A percentile compares a stretch with the other conserved stretches of the same genome.
These are phyloP conservation scores for Pisolithus microcarpus DNA, from an alignment of 768 basidiomycete genomes.

Conservation along the genomic window DNA sequence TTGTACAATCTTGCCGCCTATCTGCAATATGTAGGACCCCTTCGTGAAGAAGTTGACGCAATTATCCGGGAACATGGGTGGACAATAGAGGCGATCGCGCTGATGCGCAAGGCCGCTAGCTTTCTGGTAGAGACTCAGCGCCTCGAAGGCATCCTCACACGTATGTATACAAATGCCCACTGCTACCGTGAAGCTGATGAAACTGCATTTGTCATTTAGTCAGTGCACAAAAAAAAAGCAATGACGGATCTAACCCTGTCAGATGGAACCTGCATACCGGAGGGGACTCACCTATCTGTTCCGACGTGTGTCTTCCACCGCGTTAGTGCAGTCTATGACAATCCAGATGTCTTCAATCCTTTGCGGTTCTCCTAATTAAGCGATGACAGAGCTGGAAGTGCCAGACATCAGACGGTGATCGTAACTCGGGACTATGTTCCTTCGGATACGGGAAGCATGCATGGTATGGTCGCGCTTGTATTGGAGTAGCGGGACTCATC, in stretches of 20 bases:
- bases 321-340: conserved; percentile 18
- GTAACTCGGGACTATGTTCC: no score
- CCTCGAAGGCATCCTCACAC: conserved; percentile 3
- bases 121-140: no score
- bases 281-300: no score
- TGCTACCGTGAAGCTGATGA: no score
- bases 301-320: no score
- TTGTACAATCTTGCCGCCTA: conserved; percentile 30
- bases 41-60: conserved; percentile 31
- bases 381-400: conserved; percentile 24
- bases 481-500: no score
- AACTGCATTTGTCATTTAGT: conserved; percentile 8
- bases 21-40: conserved; percentile 27
- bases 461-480: no score
- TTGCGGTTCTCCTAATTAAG: conserved; percentile 41
- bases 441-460: no score
- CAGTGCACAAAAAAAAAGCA: conserved; percentile 28
- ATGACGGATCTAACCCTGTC: conserved; percentile 27
- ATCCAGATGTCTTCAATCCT: conserved; percentile 35
- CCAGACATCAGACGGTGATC: conserved; percentile 27
- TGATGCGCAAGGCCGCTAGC: no score
- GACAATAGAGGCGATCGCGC: no score
- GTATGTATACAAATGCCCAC: conserved; percentile 4
- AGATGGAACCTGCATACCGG: no score
- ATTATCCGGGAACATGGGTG: no score